Base-by-base conservation (phyloP, 805 yeast genomes). In the Saccharomycopsis sp. region DNA sequence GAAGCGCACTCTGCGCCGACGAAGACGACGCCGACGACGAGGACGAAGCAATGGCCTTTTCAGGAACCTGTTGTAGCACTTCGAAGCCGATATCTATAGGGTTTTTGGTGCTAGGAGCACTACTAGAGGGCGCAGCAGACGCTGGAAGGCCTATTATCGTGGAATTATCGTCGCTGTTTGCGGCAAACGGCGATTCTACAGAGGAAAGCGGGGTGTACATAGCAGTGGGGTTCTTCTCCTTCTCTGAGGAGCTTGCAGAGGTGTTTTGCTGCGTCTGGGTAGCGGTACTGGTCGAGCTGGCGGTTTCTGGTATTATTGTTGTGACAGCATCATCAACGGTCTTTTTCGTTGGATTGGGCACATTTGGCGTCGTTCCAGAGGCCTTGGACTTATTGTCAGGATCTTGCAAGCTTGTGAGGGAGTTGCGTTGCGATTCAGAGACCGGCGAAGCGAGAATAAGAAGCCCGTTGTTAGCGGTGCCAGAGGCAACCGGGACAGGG, bases 41-140 rank as follows among this genome's bases (percentile, higher is more conserved):
- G 14, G 14, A 14, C 8, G 41, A 14, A 35, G 41, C 8, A 14
- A 35, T 35, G 8, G 41, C 14, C 41, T 35, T 35, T 35, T 35
- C 41, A 35, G 41, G 41, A 8, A 51, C 29, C 14, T 49, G 35
- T 22, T 54, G 53, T 17, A 58, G 51, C 3, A 58, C 58, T 17
- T 58, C 61, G 47, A 58, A 58, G 15, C 61, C 61, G 2, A 58
- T 55, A 25, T 58, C 61, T n/a, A 55, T 44, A n/a, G n/a, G n/a
- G 24, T 56, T 56, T 22, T 25, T 53, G 24, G 15, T 19, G 34
- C 42, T 17, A 19, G 53, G 22, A 22, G 23, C 54, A 15, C 34
- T 29, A 15, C 34, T 53, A 54, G 17, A 19, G 15, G n/a, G n/a
- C n/a, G n/a, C n/a, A n/a, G n/a, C 17, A 22, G 42, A 42, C 38